phyloP scores from a whole-genome alignment of 495 filamentous ascomycete genomes.

The Haplographium delicatum region DNA sequence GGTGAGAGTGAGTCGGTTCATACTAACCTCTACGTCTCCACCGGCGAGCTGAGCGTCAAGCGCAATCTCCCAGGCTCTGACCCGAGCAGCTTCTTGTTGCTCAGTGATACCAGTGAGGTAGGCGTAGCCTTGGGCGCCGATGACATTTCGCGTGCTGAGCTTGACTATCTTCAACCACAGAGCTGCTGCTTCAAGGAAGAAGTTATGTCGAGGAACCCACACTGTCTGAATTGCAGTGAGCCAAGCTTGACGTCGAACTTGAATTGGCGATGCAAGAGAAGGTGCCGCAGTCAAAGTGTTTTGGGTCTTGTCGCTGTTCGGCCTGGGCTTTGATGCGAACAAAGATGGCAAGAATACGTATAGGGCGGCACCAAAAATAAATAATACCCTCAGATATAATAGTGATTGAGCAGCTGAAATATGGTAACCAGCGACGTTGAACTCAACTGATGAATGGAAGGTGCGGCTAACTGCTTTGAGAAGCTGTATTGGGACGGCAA shows the following conservation, averaged over 20 bases:
- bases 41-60: constrained; percentile 94
- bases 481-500: constrained; percentile 57
- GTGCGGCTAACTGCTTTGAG: constrained; percentile 32
- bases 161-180: constrained; percentile 75
- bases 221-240: constrained; percentile 91
- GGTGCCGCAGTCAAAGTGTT: constrained; percentile 41
- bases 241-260: constrained; percentile 86
- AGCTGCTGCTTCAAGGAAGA: constrained; percentile 78
- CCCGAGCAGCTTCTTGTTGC: constrained; percentile 78
- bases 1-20: constrained; percentile 78
- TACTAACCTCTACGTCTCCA: constrained; percentile 85
- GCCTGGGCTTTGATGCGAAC: constrained; percentile 48
- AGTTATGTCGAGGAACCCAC: constrained; percentile 84
- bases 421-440: constrained; percentile 45
- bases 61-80: constrained; percentile 93
- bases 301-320: constrained; percentile 27
- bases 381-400: constrained; percentile 49
- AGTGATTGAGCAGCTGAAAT: constrained; percentile 35
- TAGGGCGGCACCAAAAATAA: constrained; percentile 61
- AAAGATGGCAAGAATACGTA: constrained; percentile 64
- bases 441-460: constrained; percentile 15
- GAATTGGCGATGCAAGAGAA: constrained; percentile 73
- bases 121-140: constrained; percentile 72
- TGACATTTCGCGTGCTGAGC: constrained; percentile 69
- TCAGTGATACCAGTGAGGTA: constrained; percentile 72